Evolutionary conservation across 202 grass and related monocot species (phyloP).

Genomic region (Zoysia matrella): DNA sequence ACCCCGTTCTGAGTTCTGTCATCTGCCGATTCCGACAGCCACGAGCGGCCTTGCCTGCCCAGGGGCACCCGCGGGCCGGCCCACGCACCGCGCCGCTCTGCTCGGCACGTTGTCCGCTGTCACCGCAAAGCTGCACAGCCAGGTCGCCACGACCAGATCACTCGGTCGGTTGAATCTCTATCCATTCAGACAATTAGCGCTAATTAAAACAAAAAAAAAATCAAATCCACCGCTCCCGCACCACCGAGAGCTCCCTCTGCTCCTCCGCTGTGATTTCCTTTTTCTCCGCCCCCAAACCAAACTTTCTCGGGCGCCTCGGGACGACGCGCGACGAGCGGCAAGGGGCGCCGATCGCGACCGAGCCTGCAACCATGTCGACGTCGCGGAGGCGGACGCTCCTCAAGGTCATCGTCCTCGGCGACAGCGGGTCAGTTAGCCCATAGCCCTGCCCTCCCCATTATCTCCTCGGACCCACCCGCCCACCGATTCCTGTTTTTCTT

Average conservation of each 20-base stretch:
- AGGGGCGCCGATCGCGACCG: not conserved
- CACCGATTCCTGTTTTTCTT: not conserved
- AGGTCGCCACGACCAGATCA: slow-evolving; percentile 17
- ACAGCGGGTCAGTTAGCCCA: too few relatives aligned
- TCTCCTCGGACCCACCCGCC: slow-evolving; percentile 11
- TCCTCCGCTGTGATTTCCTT: not conserved
- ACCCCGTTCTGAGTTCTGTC: not conserved
- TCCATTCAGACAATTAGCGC: not conserved
- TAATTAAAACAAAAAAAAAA: not conserved
- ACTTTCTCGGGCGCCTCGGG: slow-evolving; percentile 27
- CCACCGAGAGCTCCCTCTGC: not conserved
- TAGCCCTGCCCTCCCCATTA: not conserved
- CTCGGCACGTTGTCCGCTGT: slow-evolving; percentile 23
- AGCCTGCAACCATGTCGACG: too few relatives aligned
- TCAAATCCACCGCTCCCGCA: slow-evolving; percentile 29
- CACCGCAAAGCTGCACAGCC: not conserved
- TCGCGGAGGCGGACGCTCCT: too few relatives aligned
- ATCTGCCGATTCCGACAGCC: not conserved
- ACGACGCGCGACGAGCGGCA: slow-evolving; percentile 21
- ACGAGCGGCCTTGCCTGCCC: not conserved
- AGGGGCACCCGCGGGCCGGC: not conserved
- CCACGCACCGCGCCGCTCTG: not conserved
- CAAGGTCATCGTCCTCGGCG: too few relatives aligned
- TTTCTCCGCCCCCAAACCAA: not conserved
- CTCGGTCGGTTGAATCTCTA: slow-evolving; percentile 13